Percentiles rank a stretch among this genome's conserved stretches.
These are phyloP conservation scores for Cyphellophora europaea DNA, from an alignment of 2,329 filamentous ascomycete genomes.

Conservation along the genomic window DNA sequence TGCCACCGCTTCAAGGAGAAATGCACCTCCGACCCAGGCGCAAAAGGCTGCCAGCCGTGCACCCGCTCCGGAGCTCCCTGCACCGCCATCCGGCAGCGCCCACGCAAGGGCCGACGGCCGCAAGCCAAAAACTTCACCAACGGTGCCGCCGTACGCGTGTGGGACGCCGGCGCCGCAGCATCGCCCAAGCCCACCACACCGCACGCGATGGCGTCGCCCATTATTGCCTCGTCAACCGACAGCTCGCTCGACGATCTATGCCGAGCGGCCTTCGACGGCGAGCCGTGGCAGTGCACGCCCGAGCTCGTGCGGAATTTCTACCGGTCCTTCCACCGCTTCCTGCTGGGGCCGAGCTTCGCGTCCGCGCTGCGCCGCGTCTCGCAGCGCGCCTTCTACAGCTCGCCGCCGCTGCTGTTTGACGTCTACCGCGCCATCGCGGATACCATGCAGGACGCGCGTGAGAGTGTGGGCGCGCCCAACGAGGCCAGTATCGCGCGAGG, in stretches of 20 bases:
- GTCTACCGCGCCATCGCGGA: slow-evolving; percentile 4
- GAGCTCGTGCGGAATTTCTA: slow-evolving; percentile 3
- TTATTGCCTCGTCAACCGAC: neutral
- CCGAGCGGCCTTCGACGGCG: neutral
- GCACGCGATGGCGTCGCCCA: neutral
- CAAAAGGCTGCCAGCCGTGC: slow-evolving; percentile 1
- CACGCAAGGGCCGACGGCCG: slow-evolving; percentile 3
- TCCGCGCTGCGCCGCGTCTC: slow-evolving; percentile 1
- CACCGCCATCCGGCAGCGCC: neutral
- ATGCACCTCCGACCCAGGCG: slow-evolving; percentile 1
- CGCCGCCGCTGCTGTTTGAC: neutral
- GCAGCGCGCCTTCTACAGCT: neutral
- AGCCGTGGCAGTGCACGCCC: neutral
- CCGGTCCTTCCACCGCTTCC: slow-evolving; percentile 4
- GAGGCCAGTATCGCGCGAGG: slow-evolving; percentile 1
- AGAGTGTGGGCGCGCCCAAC: neutral
- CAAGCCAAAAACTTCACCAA: neutral
- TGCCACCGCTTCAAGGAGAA: slow-evolving; percentile 5
- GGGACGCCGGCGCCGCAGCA: neutral
- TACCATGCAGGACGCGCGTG: neutral
- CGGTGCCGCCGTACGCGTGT: slow-evolving; percentile 2
- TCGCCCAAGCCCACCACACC: neutral
- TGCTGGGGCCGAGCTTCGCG: slow-evolving; percentile 8
- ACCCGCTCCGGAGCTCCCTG: slow-evolving; percentile 1
- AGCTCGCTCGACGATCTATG: neutral